These are phyloP conservation scores for Auriscalpium orientale DNA, from an alignment of 768 basidiomycete species.

Conservation along the genomic window DNA sequence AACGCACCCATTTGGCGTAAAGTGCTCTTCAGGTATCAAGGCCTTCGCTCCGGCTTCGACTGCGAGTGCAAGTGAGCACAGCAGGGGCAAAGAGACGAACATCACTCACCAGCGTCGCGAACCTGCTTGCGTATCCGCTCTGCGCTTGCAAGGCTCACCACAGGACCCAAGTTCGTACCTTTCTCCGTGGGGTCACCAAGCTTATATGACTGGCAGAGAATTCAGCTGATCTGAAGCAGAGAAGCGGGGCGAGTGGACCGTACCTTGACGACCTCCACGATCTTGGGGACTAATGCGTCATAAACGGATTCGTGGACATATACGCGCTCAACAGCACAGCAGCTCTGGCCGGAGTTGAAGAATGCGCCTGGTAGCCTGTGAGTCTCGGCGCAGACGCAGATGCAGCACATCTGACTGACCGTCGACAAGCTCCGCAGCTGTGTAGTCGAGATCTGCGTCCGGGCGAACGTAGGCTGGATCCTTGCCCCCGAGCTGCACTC, in stretches of 20 bases:
- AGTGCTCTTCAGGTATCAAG: slow-evolving; percentile 61
- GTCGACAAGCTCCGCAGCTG: slow-evolving; percentile 83
- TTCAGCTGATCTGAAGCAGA: not conserved
- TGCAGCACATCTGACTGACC: slow-evolving; percentile 35
- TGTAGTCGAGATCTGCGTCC: slow-evolving; percentile 81
- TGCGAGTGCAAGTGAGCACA: slow-evolving; percentile 16
- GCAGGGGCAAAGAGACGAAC: too few species aligned
- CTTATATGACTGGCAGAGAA: slow-evolving; percentile 51
- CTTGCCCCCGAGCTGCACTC: slow-evolving; percentile 81
- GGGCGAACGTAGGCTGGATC: slow-evolving; percentile 92
- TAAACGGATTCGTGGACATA: slow-evolving; percentile 87
- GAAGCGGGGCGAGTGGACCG: not conserved
- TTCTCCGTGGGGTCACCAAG: slow-evolving; percentile 78
- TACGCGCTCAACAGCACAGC: slow-evolving; percentile 92
- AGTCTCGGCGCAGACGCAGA: not conserved
- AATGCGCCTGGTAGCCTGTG: slow-evolving; percentile 54
- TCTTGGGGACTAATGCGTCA: slow-evolving; percentile 69
- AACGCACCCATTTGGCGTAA: slow-evolving; percentile 60
- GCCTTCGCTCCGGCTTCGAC: slow-evolving; percentile 75
- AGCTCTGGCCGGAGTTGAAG: slow-evolving; percentile 98
- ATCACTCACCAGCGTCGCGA: slow-evolving; percentile 61
- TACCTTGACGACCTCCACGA: slow-evolving; percentile 70
- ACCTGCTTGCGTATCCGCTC: slow-evolving; percentile 82
- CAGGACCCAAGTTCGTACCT: slow-evolving; percentile 83
- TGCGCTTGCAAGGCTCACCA: slow-evolving; percentile 84